Evolutionary conservation across 306 rosid species (phyloP).

Genomic region (Pueraria montana): DNA sequence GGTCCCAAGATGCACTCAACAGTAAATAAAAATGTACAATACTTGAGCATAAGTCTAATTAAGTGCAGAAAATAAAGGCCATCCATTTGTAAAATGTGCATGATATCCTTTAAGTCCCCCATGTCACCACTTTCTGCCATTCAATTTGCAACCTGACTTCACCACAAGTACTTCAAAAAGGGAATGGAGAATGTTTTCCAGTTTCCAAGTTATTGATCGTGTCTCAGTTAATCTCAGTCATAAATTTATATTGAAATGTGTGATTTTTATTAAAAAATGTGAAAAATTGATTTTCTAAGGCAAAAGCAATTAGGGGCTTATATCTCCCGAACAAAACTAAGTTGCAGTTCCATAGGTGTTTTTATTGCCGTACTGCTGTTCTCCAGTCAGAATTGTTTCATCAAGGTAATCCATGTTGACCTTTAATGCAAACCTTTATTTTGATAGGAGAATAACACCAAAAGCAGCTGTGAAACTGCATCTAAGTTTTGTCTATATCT

Average conservation of each 20-base stretch:
- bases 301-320: background rate
- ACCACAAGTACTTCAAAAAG: background rate
- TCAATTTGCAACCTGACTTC: conserved; percentile 26
- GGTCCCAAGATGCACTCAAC: conserved; percentile 32
- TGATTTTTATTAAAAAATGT: background rate
- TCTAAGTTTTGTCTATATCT: background rate
- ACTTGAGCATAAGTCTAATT: background rate
- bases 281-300: background rate
- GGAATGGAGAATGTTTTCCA: background rate
- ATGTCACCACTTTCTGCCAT: background rate
- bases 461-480: background rate
- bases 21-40: conserved; percentile 1
- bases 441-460: background rate
- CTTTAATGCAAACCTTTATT: background rate
- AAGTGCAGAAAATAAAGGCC: conserved; percentile 27
- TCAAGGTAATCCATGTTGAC: background rate
- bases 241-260: background rate
- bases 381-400: background rate
- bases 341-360: background rate
- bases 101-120: too few relatives aligned
- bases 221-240: background rate
- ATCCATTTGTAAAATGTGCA: background rate
- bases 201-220: background rate
- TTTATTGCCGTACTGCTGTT: background rate
- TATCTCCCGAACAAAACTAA: background rate